Evolutionary conservation across 1,139 yeast genomes (phyloP), one percentile per base, ranked within the genome.

Genomic region (Candida sanyaensis): DNA sequence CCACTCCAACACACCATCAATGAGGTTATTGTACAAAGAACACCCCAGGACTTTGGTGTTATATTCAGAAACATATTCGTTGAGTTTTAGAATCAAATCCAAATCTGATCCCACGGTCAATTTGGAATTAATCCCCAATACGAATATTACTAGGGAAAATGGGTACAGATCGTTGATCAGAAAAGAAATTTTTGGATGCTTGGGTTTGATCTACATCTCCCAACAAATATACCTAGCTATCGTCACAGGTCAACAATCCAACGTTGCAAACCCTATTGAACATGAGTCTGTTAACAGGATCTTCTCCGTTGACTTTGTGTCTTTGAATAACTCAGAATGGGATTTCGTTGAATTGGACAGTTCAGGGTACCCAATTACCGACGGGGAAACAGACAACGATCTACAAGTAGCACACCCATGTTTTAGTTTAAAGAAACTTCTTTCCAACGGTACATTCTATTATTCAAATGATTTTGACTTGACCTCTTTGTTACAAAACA

Each of bases 401-500:
- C 57, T 55, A 1, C 58, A 75, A 34, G 61, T 75, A 12, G 87
- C 82, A 50, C 97, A 93, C 61, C 99, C 99, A 0, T 92, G 98
- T 61, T 78, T 77, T 44, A 93, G 86, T 49, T 68, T 93, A 53
- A 80, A 84, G 56, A 91, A 90, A 63, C 71, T 95, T 43, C 69
- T 95, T 46, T 79, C 87, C 30, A 88, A 88, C 62, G 98, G 98
- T 5, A 88, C 96, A 1, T 95, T 93, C 63, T 93, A 90, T 66
- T 95, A 86, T 68, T 89, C 97, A 41, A 83, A 91, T 13, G 95
- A 91, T 65, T 93, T 91, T 66, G 99, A 95, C 66, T 70, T 93
- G 55, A 93, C 99, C 0, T 86, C 90, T 24, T 75, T 86, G 11
- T 67, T 93, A 52, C 98, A 93, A 65, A 78, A 81, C 48, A 69